These are phyloP conservation scores for Schizosaccharomyces octosporus DNA, from an alignment of 805 yeast genomes.

Conservation along the genomic window DNA sequence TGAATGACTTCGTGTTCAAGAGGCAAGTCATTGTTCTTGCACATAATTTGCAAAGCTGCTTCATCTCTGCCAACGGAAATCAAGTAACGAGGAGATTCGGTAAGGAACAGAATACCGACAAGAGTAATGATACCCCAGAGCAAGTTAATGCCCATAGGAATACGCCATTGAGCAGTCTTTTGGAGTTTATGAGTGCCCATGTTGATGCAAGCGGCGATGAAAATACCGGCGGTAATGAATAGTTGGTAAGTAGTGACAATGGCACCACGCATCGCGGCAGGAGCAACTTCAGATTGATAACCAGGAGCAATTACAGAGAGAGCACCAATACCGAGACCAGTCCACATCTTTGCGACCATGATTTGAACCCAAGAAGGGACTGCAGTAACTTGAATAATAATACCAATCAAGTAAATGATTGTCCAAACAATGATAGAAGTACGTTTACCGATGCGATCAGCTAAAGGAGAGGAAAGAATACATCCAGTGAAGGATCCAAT, in stretches of 20 bases:
- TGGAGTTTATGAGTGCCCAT: conserved; percentile 32
- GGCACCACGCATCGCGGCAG: conserved; percentile 56
- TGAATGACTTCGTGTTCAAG: conserved; percentile 14
- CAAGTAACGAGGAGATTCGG: conserved; percentile 53
- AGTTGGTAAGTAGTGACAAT: conserved; percentile 53
- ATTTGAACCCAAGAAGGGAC: conserved; percentile 15
- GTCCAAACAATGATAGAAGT: conserved; percentile 3
- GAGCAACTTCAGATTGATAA: conserved; percentile 58
- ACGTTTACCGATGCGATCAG: conserved; percentile 3
- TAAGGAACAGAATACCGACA: conserved; percentile 39
- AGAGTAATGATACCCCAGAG: conserved; percentile 37
- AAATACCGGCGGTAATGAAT: conserved; percentile 47
- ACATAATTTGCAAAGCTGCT: conserved; percentile 42
- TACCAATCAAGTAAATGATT: conserved; percentile 3
- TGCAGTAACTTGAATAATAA: conserved; percentile 3
- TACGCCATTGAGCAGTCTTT: conserved; percentile 32
- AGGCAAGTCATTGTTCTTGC: background rate
- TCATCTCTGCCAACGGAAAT: conserved; percentile 32
- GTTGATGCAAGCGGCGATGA: conserved; percentile 43
- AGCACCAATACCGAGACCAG: conserved; percentile 59
- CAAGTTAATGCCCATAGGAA: conserved; percentile 48
- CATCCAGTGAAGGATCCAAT: conserved; percentile 4
- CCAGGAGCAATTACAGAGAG: conserved; percentile 36
- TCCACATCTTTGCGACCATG: conserved; percentile 16
- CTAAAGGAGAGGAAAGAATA: conserved; percentile 4